Evolutionary conservation across 495 filamentous ascomycete genomes (phyloP).

Genomic region (Amphirosellinia nigrospora): DNA sequence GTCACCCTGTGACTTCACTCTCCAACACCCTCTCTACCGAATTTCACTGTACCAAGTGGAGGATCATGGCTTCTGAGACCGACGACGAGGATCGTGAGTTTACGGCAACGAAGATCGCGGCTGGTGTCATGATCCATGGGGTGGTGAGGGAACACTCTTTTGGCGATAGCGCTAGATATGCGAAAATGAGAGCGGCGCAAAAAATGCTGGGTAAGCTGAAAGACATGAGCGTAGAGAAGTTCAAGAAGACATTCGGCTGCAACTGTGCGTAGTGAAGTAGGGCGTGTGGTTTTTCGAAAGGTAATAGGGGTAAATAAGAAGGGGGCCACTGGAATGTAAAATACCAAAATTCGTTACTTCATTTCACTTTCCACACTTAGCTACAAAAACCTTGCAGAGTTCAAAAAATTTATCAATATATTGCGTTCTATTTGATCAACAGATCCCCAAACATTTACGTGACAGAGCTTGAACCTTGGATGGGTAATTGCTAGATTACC

Average conservation of each 20-base stretch:
- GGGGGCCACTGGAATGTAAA: too few relatives aligned
- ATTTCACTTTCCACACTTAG: too few relatives aligned
- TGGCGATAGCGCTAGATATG: slow-evolving; percentile 69
- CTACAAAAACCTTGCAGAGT: too few relatives aligned
- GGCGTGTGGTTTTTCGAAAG: too few relatives aligned
- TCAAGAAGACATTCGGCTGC: slow-evolving; percentile 65
- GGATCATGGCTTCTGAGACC: slow-evolving; percentile 43
- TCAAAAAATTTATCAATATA: too few relatives aligned
- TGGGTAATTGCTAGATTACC: too few relatives aligned
- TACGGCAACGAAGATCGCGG: slow-evolving; percentile 59
- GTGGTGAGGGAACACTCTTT: slow-evolving; percentile 66
- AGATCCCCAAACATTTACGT: too few relatives aligned
- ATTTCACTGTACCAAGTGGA: slow-evolving; percentile 58
- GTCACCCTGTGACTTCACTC: slow-evolving; percentile 71
- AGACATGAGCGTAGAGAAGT: slow-evolving; percentile 63
- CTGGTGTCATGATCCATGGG: slow-evolving; percentile 79
- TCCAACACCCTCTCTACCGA: slow-evolving; percentile 49
- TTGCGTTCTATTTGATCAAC: too few relatives aligned
- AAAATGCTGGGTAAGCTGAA: slow-evolving; percentile 66
- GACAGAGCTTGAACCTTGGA: too few relatives aligned
- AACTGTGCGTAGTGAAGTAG: slow-evolving; percentile 61
- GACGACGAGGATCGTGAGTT: slow-evolving; percentile 39
- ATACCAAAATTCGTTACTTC: too few relatives aligned
- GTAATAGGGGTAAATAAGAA: too few relatives aligned
- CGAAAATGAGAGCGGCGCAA: slow-evolving; percentile 75